Percentiles rank a stretch among this genome's conserved stretches.
phyloP scores from a whole-genome alignment of 2,329 filamentous ascomycete genomes.

The Leptographium wingfieldii region DNA sequence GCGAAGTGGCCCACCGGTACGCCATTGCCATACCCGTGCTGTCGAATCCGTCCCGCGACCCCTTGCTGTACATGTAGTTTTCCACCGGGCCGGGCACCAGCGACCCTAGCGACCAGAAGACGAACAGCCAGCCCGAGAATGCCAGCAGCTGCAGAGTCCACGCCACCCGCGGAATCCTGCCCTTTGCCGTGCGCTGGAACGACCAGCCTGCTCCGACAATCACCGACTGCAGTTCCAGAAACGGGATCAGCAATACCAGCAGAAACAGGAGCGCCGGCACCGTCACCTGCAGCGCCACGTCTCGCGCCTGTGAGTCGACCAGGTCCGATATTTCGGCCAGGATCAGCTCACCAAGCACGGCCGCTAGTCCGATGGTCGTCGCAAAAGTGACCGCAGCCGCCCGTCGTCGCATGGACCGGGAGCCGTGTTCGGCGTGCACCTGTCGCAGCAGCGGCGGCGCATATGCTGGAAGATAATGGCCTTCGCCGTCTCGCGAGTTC shows the following conservation, averaged over 20 bases:
- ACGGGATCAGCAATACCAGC: constrained; percentile 63
- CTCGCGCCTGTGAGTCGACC: constrained; percentile 54
- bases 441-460: constrained; percentile 47
- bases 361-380: constrained; percentile 62
- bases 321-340: constrained; percentile 73
- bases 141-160: constrained; percentile 51
- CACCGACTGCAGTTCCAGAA: constrained; percentile 62
- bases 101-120: constrained; percentile 65
- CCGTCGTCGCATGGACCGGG: constrained; percentile 36
- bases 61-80: constrained; percentile 13
- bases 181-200: constrained; percentile 45
- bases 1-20: constrained; percentile 4
- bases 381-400: constrained; percentile 57
- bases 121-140: constrained; percentile 55
- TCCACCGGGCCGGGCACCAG: constrained; percentile 29
- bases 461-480: constrained; percentile 48
- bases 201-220: constrained; percentile 46
- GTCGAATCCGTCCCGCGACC: constrained; percentile 18
- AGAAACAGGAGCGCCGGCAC: constrained; percentile 59
- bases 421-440: constrained; percentile 44
- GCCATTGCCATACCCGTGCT: constrained; percentile 19
- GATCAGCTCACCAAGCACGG: constrained; percentile 68
- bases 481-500: constrained; percentile 40
- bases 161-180: constrained; percentile 43
- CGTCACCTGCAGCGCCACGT: constrained; percentile 54